Evolutionary conservation across 805 yeast species (phyloP), one percentile per base, ranked within the genome.

Genomic region (Cyberlindnera meyerae): DNA sequence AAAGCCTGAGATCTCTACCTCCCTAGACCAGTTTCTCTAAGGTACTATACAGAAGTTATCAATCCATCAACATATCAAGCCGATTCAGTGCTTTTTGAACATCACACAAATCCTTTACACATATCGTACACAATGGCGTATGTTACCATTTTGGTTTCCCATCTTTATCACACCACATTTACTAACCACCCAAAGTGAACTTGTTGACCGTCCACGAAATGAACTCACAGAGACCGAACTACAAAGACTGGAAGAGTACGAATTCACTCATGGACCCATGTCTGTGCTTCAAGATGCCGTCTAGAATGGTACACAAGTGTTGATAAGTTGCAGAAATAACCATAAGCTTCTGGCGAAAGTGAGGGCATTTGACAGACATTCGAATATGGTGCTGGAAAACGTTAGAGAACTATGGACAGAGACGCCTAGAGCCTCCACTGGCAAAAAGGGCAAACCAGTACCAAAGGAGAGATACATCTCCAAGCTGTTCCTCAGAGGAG

Each of bases 291-390:
- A 88, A 48, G 78, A 79, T 31, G 88, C 97, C 0, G 82, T 87
- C 27, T 72, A 78, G 42, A 72, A 77, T 36, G 79, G 78, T 34
- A 72, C 83, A 3, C 86, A 87, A 18, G 86, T 93, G 5, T 74
- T 93, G 40, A 83, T 93, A 42, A 85, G 96, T 15, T 75, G 95
- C 42, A 73, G 99, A 54, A 93, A 93, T 59, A 89, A 90, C 60
- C 96, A 89, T 57, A 93, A 93, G 61, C 69, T 93, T 27, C 73
- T 93, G 21, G 96, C 89, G 2, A 77, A 85, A 47, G 93, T 93
- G 34, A 84, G 84, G 54, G 97, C 97, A 0, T 93, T 88, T 60
- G 99, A 93, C 58, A 79, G 96, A 55, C 99, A 93, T 62, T 82
- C 96, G 45, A 93, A 93, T 60, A 76, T 93, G 83, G 81, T 93